phyloP scores from a whole-genome alignment of 1,139 yeast species.

The Groenewaldozyma sp. region DNA sequence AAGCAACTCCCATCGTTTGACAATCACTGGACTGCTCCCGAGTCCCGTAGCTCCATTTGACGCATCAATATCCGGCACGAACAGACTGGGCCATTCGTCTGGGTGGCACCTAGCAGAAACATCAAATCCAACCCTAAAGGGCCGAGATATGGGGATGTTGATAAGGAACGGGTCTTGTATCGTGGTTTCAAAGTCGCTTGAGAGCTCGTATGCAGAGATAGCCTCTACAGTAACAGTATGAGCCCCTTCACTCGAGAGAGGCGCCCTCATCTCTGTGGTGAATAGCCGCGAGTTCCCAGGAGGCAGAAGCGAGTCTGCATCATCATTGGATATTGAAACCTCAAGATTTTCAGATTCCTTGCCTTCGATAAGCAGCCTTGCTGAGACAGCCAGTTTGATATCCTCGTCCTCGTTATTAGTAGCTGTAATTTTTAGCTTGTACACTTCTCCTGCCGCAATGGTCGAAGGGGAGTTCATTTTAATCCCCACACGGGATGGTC shows the following conservation, averaged over 20 bases:
- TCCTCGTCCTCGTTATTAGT: conserved; percentile 24
- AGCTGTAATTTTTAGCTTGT: conserved; percentile 15
- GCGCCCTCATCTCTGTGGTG: conserved; percentile 12
- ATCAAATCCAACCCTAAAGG: conserved; percentile 28
- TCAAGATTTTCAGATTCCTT: conserved; percentile 10
- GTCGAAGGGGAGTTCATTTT: conserved; percentile 14
- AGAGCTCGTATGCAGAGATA: conserved; percentile 20
- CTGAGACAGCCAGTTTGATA: conserved; percentile 18
- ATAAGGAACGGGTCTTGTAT: conserved; percentile 21
- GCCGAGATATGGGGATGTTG: conserved; percentile 24
- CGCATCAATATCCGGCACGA: conserved; percentile 21
- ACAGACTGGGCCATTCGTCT: conserved; percentile 29
- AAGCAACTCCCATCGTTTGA: conserved; percentile 25
- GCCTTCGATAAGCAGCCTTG: conserved; percentile 11
- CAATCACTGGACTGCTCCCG: conserved; percentile 17
- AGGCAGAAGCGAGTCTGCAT: conserved; percentile 4
- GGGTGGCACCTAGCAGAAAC: conserved; percentile 26
- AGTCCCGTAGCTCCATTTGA: conserved; percentile 8
- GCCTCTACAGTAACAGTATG: conserved; percentile 20
- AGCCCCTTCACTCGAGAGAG: conserved; percentile 9
- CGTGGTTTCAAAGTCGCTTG: conserved; percentile 18
- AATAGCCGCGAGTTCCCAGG: background rate
- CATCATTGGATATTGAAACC: conserved; percentile 5
- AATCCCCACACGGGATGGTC: conserved; percentile 23
- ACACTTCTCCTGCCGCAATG: conserved; percentile 26